phyloP scores from a whole-genome alignment of 495 filamentous ascomycete species.

The Trichocladium antarcticum region DNA sequence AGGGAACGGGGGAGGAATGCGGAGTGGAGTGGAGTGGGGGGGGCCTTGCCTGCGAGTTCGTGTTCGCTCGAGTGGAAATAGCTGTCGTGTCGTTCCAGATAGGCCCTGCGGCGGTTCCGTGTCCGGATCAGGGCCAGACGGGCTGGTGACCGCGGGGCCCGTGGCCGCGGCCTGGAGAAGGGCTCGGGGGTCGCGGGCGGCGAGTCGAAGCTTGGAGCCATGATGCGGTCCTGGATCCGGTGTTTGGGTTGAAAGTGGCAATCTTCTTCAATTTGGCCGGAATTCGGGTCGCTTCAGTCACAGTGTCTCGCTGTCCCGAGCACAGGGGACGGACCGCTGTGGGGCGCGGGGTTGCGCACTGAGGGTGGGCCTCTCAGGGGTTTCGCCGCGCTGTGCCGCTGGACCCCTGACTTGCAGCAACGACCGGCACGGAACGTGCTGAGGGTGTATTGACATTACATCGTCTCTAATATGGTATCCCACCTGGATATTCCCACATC shows the following conservation, averaged over 20 bases:
- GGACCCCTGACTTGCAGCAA: no score
- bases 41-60: conserved; percentile 32
- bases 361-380: neutral
- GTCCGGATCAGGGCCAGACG: conserved; percentile 26
- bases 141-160: conserved; percentile 26
- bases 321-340: neutral
- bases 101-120: conserved; percentile 36
- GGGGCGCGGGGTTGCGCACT: neutral
- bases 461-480: no score
- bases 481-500: no score
- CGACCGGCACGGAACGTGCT: no score
- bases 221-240: no score
- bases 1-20: neutral
- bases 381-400: no score
- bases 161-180: conserved; percentile 28
- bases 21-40: neutral
- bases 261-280: neutral
- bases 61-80: conserved; percentile 35
- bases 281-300: no score
- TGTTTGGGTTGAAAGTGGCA: neutral
- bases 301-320: no score
- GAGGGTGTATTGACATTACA: no score
- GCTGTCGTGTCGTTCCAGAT: conserved; percentile 28
- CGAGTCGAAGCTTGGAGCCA: conserved; percentile 17
- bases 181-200: conserved; percentile 11